Base-by-base conservation (phyloP, 2,329 filamentous ascomycete genomes). In the Lasiodiplodia theobromae region DNA sequence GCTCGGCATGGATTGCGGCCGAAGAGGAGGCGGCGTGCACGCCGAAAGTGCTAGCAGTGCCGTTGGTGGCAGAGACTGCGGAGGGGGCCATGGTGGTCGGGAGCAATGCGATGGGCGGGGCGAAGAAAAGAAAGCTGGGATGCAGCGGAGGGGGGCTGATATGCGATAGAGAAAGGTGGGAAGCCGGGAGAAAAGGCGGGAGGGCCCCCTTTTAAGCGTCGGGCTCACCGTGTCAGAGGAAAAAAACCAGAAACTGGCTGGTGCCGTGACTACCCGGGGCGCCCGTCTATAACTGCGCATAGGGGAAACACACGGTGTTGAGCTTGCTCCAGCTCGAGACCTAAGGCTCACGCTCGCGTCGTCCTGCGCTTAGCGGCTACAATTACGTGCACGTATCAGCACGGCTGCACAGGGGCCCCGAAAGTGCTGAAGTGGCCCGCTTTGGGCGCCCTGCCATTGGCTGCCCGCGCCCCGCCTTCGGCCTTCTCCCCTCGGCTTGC, bases 21-120 rank as follows among this genome's bases (percentile, higher is more conserved):
- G 89, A 84, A 53, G 94, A 94, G 31, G 95, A 94, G 23, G 92
- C 80, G 67, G 93, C 87, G 83, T 97, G 96, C 84, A 88, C 89
- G 18, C 51, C 37, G 60, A 62, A 66, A 23, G 47, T 28, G 25
- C 63, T 56, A 21, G 67, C 58, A 34, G 38, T 10, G 58, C 49
- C 65, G 51, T 72, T 60, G 23, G 75, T 76, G 67, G 72, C 73
- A 69, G 77, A 78, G 71, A 73, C 71, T 58, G 72, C 54, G 6
- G 72, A 62, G 38, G 69, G 69, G 8, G 69, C 62, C 69, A 70
- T 70, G 64, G 34, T 47, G 47, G 52, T 21, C 11, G n/a, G 25
- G 18, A 7, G 47, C 23, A 34, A 11, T 6, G 23, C 31, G 44
- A 44, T n/a, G 57, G 23, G 67, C 12, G 28, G 57, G 31, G 38